Evolutionary conservation across 257 asterid species (phyloP), one percentile per base, ranked within the genome.

Genomic region (Avicennia marina): DNA sequence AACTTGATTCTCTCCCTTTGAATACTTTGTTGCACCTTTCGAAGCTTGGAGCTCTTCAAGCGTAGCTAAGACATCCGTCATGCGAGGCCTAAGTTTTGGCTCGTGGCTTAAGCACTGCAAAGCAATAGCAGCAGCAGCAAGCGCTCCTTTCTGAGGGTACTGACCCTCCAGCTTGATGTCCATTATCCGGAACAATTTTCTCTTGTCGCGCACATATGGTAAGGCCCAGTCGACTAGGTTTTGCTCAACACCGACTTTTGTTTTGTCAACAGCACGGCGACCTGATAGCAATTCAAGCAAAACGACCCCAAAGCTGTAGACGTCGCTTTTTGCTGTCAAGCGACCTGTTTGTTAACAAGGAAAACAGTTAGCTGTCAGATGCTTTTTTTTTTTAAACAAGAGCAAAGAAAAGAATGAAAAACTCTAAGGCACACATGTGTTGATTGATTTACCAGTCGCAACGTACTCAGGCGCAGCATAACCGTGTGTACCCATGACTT

Each of bases 401-500:
- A 8, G 4, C 0, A 21, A 64, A 32, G 6, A 1, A 13, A 2
- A 8, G 29, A 22, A 36, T 2, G 1, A 24, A 12, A 24, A 47
- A 62, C 21, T n/a, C 4, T 11, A 25, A 26, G 12, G n/a, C n/a
- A n/a, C n/a, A n/a, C n/a, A n/a, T n/a, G 44, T 56, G 29, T 12
- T 2, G 20, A 32, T 9, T 48, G 41, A 38, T 24, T 43, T 25
- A 90, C 96, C 98, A 74, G 95, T 88, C 60, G 95, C 93, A 0
- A 91, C 95, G 48, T 91, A 91, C 70, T 91, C 98, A 2, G 98
- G 98, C 1, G 98, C 98, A 42, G 95, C 96, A 58, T 91, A 91
- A 38, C 96, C 98, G 1, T 81, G 93, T 3, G 95, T 88, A 11
- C 96, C 95, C 86, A 91, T 83, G 54, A 91, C 94, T 76, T 81